phyloP scores from a whole-genome alignment of 2,329 filamentous ascomycete genomes.

The Stenocarpella maydis region DNA sequence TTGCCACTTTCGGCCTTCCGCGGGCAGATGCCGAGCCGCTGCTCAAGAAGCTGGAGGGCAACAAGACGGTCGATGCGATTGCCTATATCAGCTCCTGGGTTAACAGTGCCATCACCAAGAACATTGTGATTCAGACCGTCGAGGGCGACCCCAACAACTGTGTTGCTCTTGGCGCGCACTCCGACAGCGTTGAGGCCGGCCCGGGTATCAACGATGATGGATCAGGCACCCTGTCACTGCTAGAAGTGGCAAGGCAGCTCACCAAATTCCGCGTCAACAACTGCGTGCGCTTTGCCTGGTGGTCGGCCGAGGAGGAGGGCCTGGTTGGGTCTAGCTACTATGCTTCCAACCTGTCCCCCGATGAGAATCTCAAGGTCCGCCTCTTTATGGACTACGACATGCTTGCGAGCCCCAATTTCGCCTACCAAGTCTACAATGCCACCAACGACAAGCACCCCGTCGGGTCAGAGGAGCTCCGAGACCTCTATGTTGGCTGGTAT shows the following conservation, averaged over 20 bases:
- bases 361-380: conserved; percentile 70
- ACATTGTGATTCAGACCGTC: conserved; percentile 69
- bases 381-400: conserved; percentile 77
- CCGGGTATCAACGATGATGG: conserved; percentile 84
- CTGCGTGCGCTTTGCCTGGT: conserved; percentile 74
- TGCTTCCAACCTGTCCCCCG: conserved; percentile 59
- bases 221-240: conserved; percentile 68
- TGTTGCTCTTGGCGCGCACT: conserved; percentile 72
- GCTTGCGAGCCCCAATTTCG: conserved; percentile 72
- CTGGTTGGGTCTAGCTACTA: conserved; percentile 71
- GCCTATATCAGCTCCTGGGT: conserved; percentile 69
- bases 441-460: conserved; percentile 74
- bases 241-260: conserved; percentile 69
- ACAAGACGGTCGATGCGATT: conserved; percentile 59
- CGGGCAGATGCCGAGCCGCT: conserved; percentile 65
- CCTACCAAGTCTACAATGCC: conserved; percentile 75
- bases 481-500: conserved; percentile 75
- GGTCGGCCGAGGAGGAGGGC: conserved; percentile 73
- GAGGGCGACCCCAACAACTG: conserved; percentile 69
- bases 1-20: conserved; percentile 74
- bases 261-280: conserved; percentile 67
- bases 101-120: conserved; percentile 61
- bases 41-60: conserved; percentile 60
- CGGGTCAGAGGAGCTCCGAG: conserved; percentile 74
- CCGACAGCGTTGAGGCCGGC: conserved; percentile 68